Percentiles rank a stretch among this genome's conserved stretches.
Conservation (phyloP, 1,284 basidiomycete genomes). For the Coniferiporia sulphurascens region DNA sequence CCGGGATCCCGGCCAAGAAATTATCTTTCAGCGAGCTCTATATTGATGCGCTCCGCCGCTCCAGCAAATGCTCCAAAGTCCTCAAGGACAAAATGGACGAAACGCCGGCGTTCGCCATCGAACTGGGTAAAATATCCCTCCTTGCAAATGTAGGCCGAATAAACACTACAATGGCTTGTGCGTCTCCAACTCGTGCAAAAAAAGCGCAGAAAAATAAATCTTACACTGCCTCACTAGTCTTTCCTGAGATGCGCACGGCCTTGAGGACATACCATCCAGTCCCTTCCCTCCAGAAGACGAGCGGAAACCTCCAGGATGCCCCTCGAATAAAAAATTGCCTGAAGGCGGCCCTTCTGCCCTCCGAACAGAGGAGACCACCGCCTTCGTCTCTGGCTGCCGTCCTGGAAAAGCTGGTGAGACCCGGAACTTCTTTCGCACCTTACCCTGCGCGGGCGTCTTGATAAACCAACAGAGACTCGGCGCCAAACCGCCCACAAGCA, state of each 20-base stretch:
- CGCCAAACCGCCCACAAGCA: slow-evolving; percentile 53
- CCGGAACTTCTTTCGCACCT: slow-evolving; percentile 12
- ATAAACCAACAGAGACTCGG: slow-evolving; percentile 38
- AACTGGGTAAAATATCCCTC: slow-evolving; percentile 73
- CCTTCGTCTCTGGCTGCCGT: slow-evolving; percentile 46
- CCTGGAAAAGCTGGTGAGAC: slow-evolving; percentile 39
- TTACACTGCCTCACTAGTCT: slow-evolving; percentile 39
- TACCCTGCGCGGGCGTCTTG: slow-evolving; percentile 19
- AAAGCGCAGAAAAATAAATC: not conserved
- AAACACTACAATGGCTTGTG: slow-evolving; percentile 83
- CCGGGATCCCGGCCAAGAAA: slow-evolving; percentile 30
- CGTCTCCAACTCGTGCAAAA: slow-evolving; percentile 28
- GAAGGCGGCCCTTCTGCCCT: slow-evolving; percentile 46
- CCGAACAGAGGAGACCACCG: slow-evolving; percentile 38
- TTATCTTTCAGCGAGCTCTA: slow-evolving; percentile 74
- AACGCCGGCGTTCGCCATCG: slow-evolving; percentile 60
- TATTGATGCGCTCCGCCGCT: slow-evolving; percentile 64
- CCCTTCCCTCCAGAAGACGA: slow-evolving; percentile 71
- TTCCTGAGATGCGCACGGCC: slow-evolving; percentile 78
- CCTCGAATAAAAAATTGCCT: slow-evolving; percentile 68
- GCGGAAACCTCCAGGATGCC: slow-evolving; percentile 79
- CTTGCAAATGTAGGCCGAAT: slow-evolving; percentile 79
- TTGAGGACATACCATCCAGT: slow-evolving; percentile 81
- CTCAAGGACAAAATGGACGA: slow-evolving; percentile 68
- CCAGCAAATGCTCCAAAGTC: slow-evolving; percentile 59